These are phyloP conservation scores for Starmerella riodocensis DNA, from an alignment of 805 yeast genomes.

Conservation along the genomic window DNA sequence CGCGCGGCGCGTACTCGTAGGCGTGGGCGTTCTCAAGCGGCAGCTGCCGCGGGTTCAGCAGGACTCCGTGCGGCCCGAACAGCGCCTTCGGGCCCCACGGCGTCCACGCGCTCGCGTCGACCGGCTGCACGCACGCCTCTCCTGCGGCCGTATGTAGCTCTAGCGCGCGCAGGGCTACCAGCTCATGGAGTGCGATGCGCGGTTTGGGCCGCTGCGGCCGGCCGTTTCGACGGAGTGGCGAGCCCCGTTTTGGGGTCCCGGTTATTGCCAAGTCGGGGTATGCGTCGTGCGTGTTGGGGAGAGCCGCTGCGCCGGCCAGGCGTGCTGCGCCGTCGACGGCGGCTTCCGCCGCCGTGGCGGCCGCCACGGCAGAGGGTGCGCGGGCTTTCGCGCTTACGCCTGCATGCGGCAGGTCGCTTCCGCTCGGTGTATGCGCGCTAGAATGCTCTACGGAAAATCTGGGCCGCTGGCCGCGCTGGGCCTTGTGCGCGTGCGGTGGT, in stretches of 20 bases:
- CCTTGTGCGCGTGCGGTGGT: no score
- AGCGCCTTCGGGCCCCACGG: constrained; percentile 1
- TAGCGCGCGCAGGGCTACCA: neutral
- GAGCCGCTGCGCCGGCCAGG: no score
- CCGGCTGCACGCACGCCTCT: neutral
- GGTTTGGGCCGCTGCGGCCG: neutral
- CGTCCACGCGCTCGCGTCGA: neutral
- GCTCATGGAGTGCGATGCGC: constrained; percentile 2
- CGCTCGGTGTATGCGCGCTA: no score
- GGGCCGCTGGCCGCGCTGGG: no score
- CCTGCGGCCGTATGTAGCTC: constrained; percentile 2
- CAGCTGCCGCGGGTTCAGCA: constrained; percentile 8
- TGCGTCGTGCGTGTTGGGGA: neutral
- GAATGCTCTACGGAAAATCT: no score
- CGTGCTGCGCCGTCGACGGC: no score
- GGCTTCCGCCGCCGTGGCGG: neutral
- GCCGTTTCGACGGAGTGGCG: neutral
- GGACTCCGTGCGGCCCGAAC: neutral
- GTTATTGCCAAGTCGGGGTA: neutral
- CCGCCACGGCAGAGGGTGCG: no score
- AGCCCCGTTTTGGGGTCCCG: neutral
- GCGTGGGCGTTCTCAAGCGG: constrained; percentile 1
- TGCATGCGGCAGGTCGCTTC: no score
- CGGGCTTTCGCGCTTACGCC: no score
- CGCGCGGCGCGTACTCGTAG: neutral